These are phyloP conservation scores for Pyracantha coccinea DNA, from an alignment of 331 rosid genomes.

Conservation along the genomic window DNA sequence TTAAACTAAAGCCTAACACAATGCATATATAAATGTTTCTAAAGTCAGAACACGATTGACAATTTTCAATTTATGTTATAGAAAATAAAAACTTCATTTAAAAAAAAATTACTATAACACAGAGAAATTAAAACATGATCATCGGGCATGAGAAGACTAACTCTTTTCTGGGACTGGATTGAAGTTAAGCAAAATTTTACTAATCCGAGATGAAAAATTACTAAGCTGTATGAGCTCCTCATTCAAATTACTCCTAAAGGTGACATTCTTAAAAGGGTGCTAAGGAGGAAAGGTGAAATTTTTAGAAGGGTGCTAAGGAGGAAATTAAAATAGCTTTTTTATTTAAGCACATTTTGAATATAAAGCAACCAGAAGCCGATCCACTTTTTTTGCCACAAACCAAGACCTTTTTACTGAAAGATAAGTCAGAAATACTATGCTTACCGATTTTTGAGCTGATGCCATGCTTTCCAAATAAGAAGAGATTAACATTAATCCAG, in stretches of 20 bases:
- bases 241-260: neutral
- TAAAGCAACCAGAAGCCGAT: neutral
- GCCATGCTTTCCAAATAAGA: conserved; percentile 61
- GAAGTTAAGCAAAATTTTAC: neutral
- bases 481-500: conserved; percentile 77
- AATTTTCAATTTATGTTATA: neutral
- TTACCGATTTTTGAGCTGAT: conserved; percentile 50
- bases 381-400: neutral
- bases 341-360: neutral
- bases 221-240: neutral
- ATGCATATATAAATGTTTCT: neutral
- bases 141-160: neutral
- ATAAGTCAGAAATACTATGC: conserved; percentile 11
- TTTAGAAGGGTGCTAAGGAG: neutral
- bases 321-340: neutral
- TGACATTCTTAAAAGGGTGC: neutral
- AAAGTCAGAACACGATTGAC: neutral
- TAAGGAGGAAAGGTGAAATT: no score
- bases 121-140: neutral
- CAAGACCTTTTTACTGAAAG: neutral
- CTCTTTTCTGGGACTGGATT: neutral
- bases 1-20: neutral
- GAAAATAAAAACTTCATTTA: neutral
- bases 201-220: neutral
- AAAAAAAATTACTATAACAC: neutral